A percentile compares a stretch with the other conserved stretches of the same genome.
phyloP scores from a whole-genome alignment of 2,329 filamentous ascomycete genomes.

The Cercospora zeae-maydis region DNA sequence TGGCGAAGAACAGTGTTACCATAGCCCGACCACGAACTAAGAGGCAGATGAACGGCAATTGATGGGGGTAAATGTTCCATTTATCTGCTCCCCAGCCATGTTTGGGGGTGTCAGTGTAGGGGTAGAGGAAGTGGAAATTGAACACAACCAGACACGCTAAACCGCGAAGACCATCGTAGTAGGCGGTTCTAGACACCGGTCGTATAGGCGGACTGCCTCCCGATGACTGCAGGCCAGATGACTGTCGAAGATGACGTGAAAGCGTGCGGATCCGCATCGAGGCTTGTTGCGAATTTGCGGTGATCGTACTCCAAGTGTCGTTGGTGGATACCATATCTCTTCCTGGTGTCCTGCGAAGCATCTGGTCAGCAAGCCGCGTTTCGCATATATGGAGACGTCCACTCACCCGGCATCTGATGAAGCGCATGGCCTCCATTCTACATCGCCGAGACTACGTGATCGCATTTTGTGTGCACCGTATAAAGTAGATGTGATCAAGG shows the following conservation, averaged over 20 bases:
- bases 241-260: background rate
- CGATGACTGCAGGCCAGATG: background rate
- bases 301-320: background rate
- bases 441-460: background rate
- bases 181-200: conserved; percentile 8
- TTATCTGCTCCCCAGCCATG: conserved; percentile 5
- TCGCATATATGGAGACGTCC: background rate
- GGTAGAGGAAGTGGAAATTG: conserved; percentile 20
- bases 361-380: background rate
- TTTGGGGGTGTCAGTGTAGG: conserved; percentile 13
- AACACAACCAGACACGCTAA: conserved; percentile 21
- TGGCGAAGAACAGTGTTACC: conserved; percentile 21
- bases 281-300: background rate
- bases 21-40: conserved; percentile 20
- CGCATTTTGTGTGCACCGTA: background rate
- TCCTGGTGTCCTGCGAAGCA: background rate
- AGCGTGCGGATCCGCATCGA: background rate
- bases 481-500: background rate
- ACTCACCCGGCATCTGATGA: background rate
- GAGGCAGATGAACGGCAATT: conserved; percentile 18
- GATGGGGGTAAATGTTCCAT: conserved; percentile 11
- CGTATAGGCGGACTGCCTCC: background rate
- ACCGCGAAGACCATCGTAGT: conserved; percentile 18
- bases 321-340: too few relatives aligned
- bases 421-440: background rate